Conservation (phyloP, 345 rosid genomes). For the Pugionium dolabratum region DNA sequence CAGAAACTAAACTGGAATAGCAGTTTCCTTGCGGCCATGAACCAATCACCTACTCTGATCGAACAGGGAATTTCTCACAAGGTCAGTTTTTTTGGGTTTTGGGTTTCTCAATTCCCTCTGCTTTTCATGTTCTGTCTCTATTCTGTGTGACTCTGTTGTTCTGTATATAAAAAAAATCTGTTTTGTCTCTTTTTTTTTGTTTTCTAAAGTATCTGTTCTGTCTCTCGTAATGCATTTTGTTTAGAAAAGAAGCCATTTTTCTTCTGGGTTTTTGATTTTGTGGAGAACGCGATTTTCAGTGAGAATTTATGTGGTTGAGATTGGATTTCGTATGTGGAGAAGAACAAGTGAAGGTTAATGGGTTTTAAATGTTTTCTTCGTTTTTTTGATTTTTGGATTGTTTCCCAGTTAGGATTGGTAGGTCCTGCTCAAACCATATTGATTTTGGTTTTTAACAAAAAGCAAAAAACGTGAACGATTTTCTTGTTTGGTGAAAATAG, state of each 20-base stretch:
- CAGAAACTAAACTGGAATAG: conserved; percentile 21
- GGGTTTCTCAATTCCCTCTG: conserved; percentile 13
- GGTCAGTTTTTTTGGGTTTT: conserved; percentile 42
- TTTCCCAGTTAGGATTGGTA: conserved; percentile 35
- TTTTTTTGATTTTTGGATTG: conserved; percentile 35
- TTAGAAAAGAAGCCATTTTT: not conserved
- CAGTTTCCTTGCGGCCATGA: conserved; percentile 43
- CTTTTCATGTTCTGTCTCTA: conserved; percentile 1
- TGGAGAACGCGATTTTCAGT: conserved; percentile 20
- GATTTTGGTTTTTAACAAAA: conserved; percentile 25
- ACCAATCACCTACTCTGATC: conserved; percentile 44
- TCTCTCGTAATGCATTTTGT: not conserved
- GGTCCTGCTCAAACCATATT: conserved; percentile 37
- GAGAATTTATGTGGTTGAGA: conserved; percentile 27
- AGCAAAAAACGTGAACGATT: conserved; percentile 30
- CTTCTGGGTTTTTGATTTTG: conserved; percentile 27
- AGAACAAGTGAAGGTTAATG: conserved; percentile 21
- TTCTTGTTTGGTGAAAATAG: conserved; percentile 35
- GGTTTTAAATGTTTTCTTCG: conserved; percentile 20
- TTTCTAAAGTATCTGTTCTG: not conserved
- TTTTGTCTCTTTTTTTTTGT: not conserved
- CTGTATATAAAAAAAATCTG: not conserved
- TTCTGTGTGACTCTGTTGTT: not conserved
- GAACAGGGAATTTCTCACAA: conserved; percentile 57
- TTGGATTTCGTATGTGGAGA: conserved; percentile 20